Base-by-base conservation (phyloP, 345 rosid species). In the Luvunga scandens region DNA sequence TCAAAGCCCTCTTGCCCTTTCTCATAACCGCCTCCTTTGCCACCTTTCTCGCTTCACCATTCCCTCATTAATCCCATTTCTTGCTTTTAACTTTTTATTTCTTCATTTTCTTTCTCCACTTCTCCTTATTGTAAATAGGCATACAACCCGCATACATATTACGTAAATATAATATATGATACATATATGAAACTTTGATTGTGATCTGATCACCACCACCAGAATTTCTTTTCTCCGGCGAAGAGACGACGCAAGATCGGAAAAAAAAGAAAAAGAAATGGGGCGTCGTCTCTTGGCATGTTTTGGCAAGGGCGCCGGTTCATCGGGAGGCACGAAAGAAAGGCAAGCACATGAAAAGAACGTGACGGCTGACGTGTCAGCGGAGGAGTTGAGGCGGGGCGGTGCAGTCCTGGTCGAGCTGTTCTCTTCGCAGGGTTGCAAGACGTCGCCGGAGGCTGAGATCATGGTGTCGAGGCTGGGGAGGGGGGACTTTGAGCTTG, bases 401-500 rank as follows among this genome's bases (percentile, higher is more conserved):
- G n/a, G 97, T 84, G 70, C 88, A 88, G 28, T 95, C 39, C 72
- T 95, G 81, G 91, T 95, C 74, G 95, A 95, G 90, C 86, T 93
- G 55, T 95, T 95, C 85, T 89, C 98, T 2, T 95, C 98, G 0
- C 98, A 95, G 85, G 98, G 98, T 10, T 95, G 98, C 77, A 75
- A 77, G 16, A 89, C 93, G 24, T 95, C 99, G 4, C 93, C 91
- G 27, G 93, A 83, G 76, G 98, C 92, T 33, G 98, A 95, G 90
- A 25, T 95, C 83, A 73, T 93, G 73, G 68, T 90, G 79, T 95
- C 99, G 6, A 81, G 99, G 83, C 89, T 95, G 7, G 99, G 98
- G 48, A 87, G 99, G 64, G 99, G 99, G 13, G 98, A 95, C 75
- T 95, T 95, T 63, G 86, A 84, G 70, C 79, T 84, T 28, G 94